Conservation (phyloP, 2,329 filamentous ascomycete genomes). For the Aspergillus sp. region DNA sequence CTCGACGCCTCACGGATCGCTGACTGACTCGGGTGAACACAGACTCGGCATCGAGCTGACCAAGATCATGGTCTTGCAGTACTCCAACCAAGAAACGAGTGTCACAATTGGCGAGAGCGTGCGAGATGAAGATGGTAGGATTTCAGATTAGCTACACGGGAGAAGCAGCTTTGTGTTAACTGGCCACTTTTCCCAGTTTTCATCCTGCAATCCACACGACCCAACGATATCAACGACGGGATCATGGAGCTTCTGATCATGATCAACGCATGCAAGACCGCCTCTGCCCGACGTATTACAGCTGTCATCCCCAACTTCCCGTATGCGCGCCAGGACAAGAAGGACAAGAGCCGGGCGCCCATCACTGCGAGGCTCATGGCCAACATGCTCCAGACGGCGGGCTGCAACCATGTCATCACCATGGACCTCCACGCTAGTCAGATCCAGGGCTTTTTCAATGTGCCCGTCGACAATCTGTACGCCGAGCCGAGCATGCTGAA, state of each 20-base stretch:
- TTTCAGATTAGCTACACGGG: too few relatives aligned
- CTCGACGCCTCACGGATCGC: conserved; percentile 3
- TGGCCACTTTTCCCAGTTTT: conserved; percentile 54
- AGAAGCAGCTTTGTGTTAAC: conserved; percentile 6
- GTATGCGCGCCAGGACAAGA: conserved; percentile 95
- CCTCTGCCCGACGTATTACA: conserved; percentile 81
- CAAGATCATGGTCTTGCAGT: conserved; percentile 59
- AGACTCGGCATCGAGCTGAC: conserved; percentile 59
- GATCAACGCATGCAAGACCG: conserved; percentile 88
- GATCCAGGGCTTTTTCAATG: conserved; percentile 93
- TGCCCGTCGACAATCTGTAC: conserved; percentile 72
- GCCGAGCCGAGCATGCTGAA: conserved; percentile 85
- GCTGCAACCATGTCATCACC: conserved; percentile 87
- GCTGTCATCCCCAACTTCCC: conserved; percentile 94
- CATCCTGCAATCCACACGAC: conserved; percentile 88
- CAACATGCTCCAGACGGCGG: conserved; percentile 93
- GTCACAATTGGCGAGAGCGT: conserved; percentile 95
- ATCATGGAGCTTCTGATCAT: conserved; percentile 98
- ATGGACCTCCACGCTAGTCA: conserved; percentile 94
- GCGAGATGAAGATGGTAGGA: conserved; percentile 79
- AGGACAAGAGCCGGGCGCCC: conserved; percentile 89
- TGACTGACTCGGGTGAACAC: conserved; percentile 5
- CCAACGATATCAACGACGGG: conserved; percentile 94
- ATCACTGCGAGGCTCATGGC: conserved; percentile 94
- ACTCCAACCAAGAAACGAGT: conserved; percentile 52